Percentiles rank a stretch among this genome's conserved stretches.
These are phyloP conservation scores for Fusarium praegraminearum DNA, from an alignment of 2,329 filamentous ascomycete genomes.

Conservation along the genomic window DNA sequence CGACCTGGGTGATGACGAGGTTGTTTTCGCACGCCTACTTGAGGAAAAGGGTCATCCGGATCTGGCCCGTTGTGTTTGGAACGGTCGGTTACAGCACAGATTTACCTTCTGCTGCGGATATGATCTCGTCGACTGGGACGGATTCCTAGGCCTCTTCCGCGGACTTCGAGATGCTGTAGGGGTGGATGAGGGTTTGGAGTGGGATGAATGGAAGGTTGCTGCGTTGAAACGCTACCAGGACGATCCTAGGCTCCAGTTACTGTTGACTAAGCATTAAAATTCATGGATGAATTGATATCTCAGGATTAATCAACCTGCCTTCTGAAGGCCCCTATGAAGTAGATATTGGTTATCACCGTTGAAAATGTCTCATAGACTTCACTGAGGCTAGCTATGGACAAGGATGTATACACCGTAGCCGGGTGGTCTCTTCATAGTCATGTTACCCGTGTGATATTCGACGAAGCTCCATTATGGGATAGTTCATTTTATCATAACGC, in stretches of 20 bases:
- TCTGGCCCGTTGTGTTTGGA: not conserved
- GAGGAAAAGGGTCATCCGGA: not conserved
- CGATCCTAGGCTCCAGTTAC: not conserved
- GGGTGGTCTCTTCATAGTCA: no score
- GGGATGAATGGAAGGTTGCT: not conserved
- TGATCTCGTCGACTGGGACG: not conserved
- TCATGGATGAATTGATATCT: no score
- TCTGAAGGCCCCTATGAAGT: no score
- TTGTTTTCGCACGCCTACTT: not conserved
- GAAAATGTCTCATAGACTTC: no score
- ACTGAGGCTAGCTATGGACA: no score
- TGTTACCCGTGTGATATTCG: no score
- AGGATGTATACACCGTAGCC: no score
- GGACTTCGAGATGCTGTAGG: not conserved
- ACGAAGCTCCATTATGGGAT: no score
- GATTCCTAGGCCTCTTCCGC: not conserved
- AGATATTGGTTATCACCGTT: no score
- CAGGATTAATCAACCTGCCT: no score
- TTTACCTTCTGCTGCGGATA: not conserved
- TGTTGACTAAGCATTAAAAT: no score
- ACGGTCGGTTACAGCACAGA: not conserved
- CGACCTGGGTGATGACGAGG: not conserved
- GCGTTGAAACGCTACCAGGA: not conserved
- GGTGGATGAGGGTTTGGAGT: not conserved
- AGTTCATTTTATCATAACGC: no score